phyloP scores from a whole-genome alignment of 2,329 filamentous ascomycete genomes.

The Sporothrix schenckii region DNA sequence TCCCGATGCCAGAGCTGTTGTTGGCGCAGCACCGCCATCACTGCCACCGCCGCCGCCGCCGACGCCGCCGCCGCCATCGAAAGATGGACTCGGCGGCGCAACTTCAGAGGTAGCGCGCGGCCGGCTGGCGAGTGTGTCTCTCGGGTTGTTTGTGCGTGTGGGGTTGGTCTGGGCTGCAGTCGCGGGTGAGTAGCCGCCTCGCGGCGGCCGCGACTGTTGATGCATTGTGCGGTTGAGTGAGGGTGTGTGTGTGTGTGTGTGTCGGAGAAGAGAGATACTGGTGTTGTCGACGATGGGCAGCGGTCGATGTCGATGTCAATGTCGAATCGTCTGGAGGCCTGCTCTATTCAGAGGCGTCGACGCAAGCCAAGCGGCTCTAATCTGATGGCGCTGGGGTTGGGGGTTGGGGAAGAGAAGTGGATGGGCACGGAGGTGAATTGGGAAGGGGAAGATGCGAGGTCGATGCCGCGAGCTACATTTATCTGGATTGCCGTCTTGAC shows the following conservation, averaged over 20 bases:
- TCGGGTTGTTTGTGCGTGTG: slow-evolving; percentile 71
- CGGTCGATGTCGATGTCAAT: background rate
- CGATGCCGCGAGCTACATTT: slow-evolving; percentile 33
- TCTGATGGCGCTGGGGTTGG: slow-evolving; percentile 28
- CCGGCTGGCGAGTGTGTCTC: slow-evolving; percentile 60
- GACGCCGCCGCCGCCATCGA: slow-evolving; percentile 36
- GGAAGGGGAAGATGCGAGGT: background rate
- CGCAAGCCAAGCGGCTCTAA: slow-evolving; percentile 25
- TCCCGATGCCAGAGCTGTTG: slow-evolving; percentile 43
- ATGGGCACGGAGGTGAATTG: slow-evolving; percentile 3
- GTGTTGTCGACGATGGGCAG: background rate
- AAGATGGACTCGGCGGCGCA: slow-evolving; percentile 40
- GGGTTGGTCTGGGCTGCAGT: slow-evolving; percentile 73
- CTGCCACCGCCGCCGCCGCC: slow-evolving; percentile 41
- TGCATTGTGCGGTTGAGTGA: slow-evolving; percentile 64
- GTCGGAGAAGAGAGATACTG: background rate
- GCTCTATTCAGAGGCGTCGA: slow-evolving; percentile 22
- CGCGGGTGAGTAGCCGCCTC: slow-evolving; percentile 68
- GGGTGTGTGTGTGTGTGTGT: background rate
- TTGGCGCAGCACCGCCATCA: slow-evolving; percentile 48
- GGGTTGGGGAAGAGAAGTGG: background rate
- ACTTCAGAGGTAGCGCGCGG: slow-evolving; percentile 51
- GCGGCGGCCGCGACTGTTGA: slow-evolving; percentile 80
- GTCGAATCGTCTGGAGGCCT: background rate
- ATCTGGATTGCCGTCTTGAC: slow-evolving; percentile 16